Evolutionary conservation across 2,329 filamentous ascomycete species (phyloP).

Genomic region (Hortaea sp.): DNA sequence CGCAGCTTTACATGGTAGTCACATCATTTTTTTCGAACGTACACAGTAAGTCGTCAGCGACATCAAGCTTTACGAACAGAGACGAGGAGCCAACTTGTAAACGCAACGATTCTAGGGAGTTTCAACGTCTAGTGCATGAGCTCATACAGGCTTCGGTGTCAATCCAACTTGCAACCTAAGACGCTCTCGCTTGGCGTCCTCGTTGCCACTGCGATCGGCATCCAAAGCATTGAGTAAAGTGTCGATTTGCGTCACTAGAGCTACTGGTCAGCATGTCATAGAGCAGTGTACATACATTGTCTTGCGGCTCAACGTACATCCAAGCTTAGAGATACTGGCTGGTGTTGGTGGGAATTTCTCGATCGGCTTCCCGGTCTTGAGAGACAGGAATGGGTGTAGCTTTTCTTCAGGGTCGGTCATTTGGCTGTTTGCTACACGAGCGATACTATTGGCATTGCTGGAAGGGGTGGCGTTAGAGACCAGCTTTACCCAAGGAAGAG

Average conservation of each 20-base stretch:
- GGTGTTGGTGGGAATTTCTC: constrained; percentile 23
- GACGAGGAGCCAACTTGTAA: too few species aligned
- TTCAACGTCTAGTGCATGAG: too few species aligned
- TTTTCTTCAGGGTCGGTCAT: constrained; percentile 20
- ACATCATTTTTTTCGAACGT: too few species aligned
- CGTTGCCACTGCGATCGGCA: constrained; percentile 20
- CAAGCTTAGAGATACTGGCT: constrained; percentile 21
- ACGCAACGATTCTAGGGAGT: too few species aligned
- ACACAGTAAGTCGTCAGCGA: too few species aligned
- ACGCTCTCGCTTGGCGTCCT: constrained; percentile 20
- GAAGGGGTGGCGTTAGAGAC: background rate
- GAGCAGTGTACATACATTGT: background rate
- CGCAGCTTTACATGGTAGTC: too few species aligned
- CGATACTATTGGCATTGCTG: constrained; percentile 23
- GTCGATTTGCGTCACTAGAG: constrained; percentile 19
- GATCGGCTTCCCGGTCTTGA: constrained; percentile 22
- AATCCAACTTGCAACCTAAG: constrained; percentile 23
- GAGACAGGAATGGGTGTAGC: constrained; percentile 17
- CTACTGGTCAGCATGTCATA: background rate
- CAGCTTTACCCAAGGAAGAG: background rate
- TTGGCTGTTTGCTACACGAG: constrained; percentile 24
- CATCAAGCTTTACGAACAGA: too few species aligned
- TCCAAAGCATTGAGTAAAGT: constrained; percentile 21
- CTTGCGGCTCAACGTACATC: constrained; percentile 12
- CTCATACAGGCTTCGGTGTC: constrained; percentile 21